Percentiles rank a stretch among this genome's conserved stretches.
Evolutionary conservation across 169 alveolate genomes (phyloP).

Genomic region (Cryptosporidium ryanae): DNA sequence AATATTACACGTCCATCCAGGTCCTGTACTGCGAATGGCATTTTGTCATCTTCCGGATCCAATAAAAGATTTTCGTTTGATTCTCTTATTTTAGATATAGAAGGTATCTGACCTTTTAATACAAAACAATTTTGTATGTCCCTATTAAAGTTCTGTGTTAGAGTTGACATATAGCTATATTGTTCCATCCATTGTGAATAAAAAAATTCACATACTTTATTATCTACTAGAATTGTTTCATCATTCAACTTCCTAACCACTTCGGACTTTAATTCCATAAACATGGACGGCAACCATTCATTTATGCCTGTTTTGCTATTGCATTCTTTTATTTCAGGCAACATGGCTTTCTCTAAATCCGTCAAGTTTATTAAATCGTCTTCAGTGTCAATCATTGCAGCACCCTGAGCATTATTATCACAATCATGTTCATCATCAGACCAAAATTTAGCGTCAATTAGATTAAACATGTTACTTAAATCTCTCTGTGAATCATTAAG

Average conservation of each 20-base stretch:
- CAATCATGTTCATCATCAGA: background rate
- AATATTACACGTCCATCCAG: conserved; percentile 44
- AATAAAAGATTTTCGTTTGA: conserved; percentile 2
- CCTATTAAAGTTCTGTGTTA: conserved; percentile 39
- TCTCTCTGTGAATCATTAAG: background rate
- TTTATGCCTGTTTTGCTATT: background rate
- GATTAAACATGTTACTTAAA: conserved; percentile 5
- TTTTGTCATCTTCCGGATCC: conserved; percentile 36
- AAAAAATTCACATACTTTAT: conserved; percentile 50
- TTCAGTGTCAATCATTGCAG: background rate
- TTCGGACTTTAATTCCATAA: conserved; percentile 27
- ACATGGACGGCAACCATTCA: conserved; percentile 61
- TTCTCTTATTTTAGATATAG: conserved; percentile 15
- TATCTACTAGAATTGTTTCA: background rate
- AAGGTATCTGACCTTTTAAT: conserved; percentile 3
- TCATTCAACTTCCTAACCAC: conserved; percentile 16
- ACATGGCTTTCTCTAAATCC: conserved; percentile 34
- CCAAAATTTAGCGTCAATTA: background rate
- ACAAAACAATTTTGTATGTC: conserved; percentile 27
- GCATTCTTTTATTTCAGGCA: background rate
- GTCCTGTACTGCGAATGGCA: conserved; percentile 47
- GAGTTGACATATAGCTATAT: background rate
- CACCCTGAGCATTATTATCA: background rate
- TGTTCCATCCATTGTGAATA: conserved; percentile 71
- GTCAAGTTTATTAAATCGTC: conserved; percentile 31